Percentiles rank a stretch among this genome's conserved stretches.
phyloP scores from a whole-genome alignment of 129 eudicot genomes.

The Rutidosis leptorrhynchoides region DNA sequence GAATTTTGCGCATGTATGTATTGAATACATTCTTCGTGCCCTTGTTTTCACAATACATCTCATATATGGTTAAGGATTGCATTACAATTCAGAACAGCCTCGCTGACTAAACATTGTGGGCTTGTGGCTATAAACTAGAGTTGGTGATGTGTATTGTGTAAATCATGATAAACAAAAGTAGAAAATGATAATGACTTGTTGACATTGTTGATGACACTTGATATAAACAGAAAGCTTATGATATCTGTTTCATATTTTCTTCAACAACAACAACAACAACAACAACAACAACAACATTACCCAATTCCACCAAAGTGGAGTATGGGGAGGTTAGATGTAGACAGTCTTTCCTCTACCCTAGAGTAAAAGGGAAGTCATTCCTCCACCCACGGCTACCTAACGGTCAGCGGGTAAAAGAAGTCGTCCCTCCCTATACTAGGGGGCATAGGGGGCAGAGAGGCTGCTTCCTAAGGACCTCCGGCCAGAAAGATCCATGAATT shows the following conservation, averaged over 20 bases:
- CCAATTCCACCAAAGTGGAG: too few species aligned
- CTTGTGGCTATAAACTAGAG: not conserved
- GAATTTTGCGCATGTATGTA: not conserved
- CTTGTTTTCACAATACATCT: not conserved
- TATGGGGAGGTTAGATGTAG: too few species aligned
- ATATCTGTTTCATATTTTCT: not conserved
- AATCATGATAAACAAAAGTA: not conserved
- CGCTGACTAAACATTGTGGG: not conserved
- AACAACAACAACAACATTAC: too few species aligned
- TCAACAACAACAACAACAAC: too few species aligned
- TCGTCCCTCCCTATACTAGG: too few species aligned
- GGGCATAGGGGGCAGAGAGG: too few species aligned
- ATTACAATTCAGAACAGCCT: not conserved
- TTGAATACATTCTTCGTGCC: not conserved
- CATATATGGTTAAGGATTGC: not conserved
- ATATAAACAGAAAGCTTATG: slow-evolving; percentile 10
- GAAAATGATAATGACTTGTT: not conserved
- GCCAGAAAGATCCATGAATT: too few species aligned
- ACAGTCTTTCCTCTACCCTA: too few species aligned
- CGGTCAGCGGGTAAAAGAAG: too few species aligned
- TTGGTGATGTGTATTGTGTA: not conserved
- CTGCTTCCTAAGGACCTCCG: too few species aligned
- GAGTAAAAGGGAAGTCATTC: too few species aligned
- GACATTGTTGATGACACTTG: not conserved
- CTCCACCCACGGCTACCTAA: too few species aligned